Base-by-base conservation (phyloP, 352 stramenopile species). In the Pythium myriotylum region DNA sequence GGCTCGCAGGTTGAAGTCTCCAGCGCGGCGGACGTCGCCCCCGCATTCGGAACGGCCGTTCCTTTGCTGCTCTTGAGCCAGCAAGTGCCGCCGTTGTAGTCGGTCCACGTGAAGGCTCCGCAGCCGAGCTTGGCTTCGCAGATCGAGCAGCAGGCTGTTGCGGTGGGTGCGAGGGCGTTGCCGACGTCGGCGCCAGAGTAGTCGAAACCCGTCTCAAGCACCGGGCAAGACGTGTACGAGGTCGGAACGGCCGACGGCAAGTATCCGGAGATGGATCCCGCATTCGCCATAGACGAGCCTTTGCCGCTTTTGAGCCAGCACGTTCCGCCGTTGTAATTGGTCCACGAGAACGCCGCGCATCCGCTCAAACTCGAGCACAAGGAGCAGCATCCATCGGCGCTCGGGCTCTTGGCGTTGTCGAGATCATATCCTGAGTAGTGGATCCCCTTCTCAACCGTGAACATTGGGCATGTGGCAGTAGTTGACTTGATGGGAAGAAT, bases 231-330 rank as follows among this genome's bases (percentile, higher is more conserved):
- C 37, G 37, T 19, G 37, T 20, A 20, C 37, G 17, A 17, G 13
- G 37, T 17, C n/a, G 17, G 37, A 16, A 43, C 17, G 13, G 37
- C 17, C 37, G 37, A 35, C 29, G 29, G 29, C 29, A 35, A 4
- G 37, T 43, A 43, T 17, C 37, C 37, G 5, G 37, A 17, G 37
- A 43, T 17, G 17, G 37, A 17, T 17, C 37, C 37, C 4, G 37
- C 37, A 6, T 43, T 43, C 37, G 13, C 5, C 13, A 16, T 20
- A 17, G 17, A 17, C 13, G 13, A 6, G 37, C 37, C 37, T 16
- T 43, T 43, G 37, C 37, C 10, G 55, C 65, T 77, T 54, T 89
- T 87, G 22, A 87, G 63, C 63, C 68, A 87, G 49, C 77, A 85
- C 9, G 72, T 85, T 9, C 78, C 78, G 14, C 68, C 60, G 27